Evolutionary conservation across 2,329 filamentous ascomycete species (phyloP).

Genomic region (Alternaria incomplexa): DNA sequence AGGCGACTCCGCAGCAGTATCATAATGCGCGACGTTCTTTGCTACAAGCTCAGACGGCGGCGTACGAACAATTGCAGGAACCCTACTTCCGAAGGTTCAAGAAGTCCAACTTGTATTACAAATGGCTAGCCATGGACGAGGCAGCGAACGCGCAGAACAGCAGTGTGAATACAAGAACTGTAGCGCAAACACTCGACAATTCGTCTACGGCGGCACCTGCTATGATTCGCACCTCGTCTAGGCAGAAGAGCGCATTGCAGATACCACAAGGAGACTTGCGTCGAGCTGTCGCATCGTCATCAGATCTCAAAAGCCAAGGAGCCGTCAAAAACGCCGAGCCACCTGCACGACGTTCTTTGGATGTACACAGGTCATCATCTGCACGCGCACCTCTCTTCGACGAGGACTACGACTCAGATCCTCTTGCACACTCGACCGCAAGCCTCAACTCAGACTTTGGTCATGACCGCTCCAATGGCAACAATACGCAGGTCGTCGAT

Average conservation of each 20-base stretch:
- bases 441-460: constrained; percentile 74
- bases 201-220: constrained; percentile 35
- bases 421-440: constrained; percentile 76
- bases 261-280: constrained; percentile 59
- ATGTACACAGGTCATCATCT: constrained; percentile 60
- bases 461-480: constrained; percentile 54
- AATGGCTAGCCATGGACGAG: constrained; percentile 90
- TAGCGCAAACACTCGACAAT: constrained; percentile 37
- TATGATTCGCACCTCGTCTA: constrained; percentile 57
- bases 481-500: constrained; percentile 82
- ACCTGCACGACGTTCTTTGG: constrained; percentile 70
- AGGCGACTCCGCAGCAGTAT: constrained; percentile 81
- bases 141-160: constrained; percentile 46
- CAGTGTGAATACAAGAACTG: constrained; percentile 31
- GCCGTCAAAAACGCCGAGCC: constrained; percentile 54
- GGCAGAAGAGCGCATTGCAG: constrained; percentile 46
- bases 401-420: constrained; percentile 77
- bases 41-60: constrained; percentile 78
- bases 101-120: constrained; percentile 92
- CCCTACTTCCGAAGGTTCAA: constrained; percentile 86
- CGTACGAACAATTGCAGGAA: constrained; percentile 83
- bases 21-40: constrained; percentile 81
- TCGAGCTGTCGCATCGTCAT: constrained; percentile 65
- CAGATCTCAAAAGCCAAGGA: constrained; percentile 60
- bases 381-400: constrained; percentile 71